Evolutionary conservation across 148 eudicot species (phyloP).

Genomic region (Rheum nobile): DNA sequence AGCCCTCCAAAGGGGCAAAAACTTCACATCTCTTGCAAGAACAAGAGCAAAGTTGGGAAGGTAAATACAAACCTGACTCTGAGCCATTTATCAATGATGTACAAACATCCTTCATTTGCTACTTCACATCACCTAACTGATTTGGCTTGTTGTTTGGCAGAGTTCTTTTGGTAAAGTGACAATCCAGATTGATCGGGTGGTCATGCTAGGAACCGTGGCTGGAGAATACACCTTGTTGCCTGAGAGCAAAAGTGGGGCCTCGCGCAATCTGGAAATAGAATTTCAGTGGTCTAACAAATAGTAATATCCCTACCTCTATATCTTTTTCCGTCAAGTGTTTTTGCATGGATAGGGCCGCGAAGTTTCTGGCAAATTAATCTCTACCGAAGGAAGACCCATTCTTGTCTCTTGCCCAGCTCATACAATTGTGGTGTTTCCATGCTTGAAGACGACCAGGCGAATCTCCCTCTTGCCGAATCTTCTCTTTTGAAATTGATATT

Average conservation of each 20-base stretch:
- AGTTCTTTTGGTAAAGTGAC: conserved; percentile 96
- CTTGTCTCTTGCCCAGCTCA: background rate
- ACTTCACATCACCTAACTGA: background rate
- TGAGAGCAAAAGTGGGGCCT: conserved; percentile 91
- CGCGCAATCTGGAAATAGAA: conserved; percentile 89
- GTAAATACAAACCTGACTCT: conserved; percentile 21
- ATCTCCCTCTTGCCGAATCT: background rate
- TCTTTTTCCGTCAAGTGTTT: background rate
- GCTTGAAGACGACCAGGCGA: background rate
- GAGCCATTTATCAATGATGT: background rate
- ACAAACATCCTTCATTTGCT: background rate
- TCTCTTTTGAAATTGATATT: background rate
- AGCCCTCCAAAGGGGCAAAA: conserved; percentile 99
- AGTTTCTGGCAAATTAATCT: background rate
- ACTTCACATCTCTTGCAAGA: conserved; percentile 95
- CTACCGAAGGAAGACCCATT: background rate
- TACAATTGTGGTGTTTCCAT: background rate
- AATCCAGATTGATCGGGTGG: conserved; percentile 95
- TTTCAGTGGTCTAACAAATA: conserved; percentile 91
- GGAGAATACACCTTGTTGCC: conserved; percentile 90
- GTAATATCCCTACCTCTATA: no score
- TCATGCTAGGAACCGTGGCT: conserved; percentile 88
- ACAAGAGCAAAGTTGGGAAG: conserved; percentile 99
- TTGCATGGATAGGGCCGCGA: background rate
- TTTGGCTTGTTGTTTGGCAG: conserved; percentile 27